Conservation (phyloP, 495 filamentous ascomycete species). For the Talaromyces nanjingensis region DNA sequence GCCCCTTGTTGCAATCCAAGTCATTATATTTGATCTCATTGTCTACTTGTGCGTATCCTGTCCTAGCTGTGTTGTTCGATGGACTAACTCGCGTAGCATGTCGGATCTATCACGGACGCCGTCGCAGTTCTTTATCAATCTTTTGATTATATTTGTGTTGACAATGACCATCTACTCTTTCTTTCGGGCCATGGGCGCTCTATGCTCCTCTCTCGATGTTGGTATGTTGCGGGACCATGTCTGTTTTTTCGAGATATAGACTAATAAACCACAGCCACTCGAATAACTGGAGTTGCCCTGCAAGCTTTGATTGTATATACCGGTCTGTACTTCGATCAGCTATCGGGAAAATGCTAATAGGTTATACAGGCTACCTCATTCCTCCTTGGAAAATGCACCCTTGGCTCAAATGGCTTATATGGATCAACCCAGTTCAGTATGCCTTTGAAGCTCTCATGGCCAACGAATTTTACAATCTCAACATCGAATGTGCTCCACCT, state of each 20-base stretch:
- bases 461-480: constrained; percentile 48
- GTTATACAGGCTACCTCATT: constrained; percentile 58
- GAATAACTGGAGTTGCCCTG: constrained; percentile 57
- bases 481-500: constrained; percentile 43
- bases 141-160: constrained; percentile 51
- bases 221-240: constrained; percentile 18
- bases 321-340: constrained; percentile 15
- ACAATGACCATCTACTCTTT: constrained; percentile 76
- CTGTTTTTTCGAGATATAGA: not conserved
- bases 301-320: constrained; percentile 69
- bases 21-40: constrained; percentile 64
- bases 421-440: constrained; percentile 72
- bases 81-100: constrained; percentile 32
- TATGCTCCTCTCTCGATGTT: constrained; percentile 55
- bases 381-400: constrained; percentile 66
- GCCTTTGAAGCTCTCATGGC: constrained; percentile 61
- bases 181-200: constrained; percentile 65
- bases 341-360: not conserved
- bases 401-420: constrained; percentile 74
- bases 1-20: constrained; percentile 63
- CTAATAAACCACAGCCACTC: constrained; percentile 39
- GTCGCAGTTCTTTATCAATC: constrained; percentile 77
- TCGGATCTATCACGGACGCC: constrained; percentile 56
- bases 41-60: constrained; percentile 55
- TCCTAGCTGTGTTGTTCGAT: constrained; percentile 9